These are phyloP conservation scores for Diplodia seriata DNA, from an alignment of 2,329 filamentous ascomycete genomes.

Conservation along the genomic window DNA sequence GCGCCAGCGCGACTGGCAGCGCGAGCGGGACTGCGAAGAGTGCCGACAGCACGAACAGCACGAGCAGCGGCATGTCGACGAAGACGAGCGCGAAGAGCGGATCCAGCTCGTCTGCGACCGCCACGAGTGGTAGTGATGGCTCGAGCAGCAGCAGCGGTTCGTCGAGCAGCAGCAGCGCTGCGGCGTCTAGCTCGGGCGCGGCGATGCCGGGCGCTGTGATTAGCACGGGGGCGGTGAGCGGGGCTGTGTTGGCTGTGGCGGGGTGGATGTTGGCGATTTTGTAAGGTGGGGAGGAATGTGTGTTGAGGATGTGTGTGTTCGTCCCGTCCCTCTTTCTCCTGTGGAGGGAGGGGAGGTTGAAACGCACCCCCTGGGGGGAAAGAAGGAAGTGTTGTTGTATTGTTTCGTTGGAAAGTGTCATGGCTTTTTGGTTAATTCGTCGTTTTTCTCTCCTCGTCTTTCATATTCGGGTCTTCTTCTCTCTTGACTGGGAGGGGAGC, in stretches of 20 bases:
- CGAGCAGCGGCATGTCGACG: too few species aligned
- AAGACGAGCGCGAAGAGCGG: not conserved
- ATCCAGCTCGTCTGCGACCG: constrained; percentile 6
- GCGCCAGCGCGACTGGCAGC: not conserved
- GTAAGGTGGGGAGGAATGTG: constrained; percentile 1
- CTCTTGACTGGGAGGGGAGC: not conserved
- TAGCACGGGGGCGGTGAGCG: constrained; percentile 1
- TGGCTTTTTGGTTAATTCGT: not conserved
- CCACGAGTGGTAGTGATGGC: not conserved
- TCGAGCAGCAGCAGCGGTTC: not conserved
- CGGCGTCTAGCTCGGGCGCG: constrained; percentile 9
- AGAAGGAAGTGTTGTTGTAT: not conserved
- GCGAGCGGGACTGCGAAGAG: constrained; percentile 11
- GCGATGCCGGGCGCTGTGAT: constrained; percentile 12
- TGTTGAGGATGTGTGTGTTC: too few species aligned
- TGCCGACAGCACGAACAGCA: constrained; percentile 9
- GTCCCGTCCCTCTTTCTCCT: too few species aligned
- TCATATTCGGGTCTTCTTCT: not conserved
- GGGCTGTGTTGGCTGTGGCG: constrained; percentile 14
- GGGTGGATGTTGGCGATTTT: constrained; percentile 30
- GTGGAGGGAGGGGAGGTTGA: too few species aligned
- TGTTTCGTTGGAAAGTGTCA: not conserved
- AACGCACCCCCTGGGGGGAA: too few species aligned
- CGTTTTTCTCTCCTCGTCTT: not conserved
- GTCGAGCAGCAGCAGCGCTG: not conserved